phyloP scores from a whole-genome alignment of 2,329 filamentous ascomycete genomes.

The Piedraia hortae region DNA sequence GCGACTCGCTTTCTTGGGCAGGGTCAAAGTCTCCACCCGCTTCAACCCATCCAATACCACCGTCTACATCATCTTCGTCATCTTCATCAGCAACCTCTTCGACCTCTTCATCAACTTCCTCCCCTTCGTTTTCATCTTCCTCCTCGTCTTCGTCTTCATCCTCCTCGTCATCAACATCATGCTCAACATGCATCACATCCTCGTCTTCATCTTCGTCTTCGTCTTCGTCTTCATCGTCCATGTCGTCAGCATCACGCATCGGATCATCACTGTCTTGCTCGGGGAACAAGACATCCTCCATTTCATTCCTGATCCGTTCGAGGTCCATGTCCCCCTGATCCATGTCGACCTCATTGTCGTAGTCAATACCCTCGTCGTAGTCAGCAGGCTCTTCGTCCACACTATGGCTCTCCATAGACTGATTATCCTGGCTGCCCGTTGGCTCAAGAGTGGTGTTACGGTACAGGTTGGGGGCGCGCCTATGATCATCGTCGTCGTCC shows the following conservation, averaged over 20 bases:
- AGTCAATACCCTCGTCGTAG: slow-evolving; percentile 81
- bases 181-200: slow-evolving; percentile 27
- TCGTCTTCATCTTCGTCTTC: slow-evolving; percentile 35
- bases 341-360: slow-evolving; percentile 76
- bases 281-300: slow-evolving; percentile 42
- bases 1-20: no score
- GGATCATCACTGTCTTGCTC: slow-evolving; percentile 30
- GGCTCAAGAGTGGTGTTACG: slow-evolving; percentile 84
- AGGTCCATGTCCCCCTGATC: slow-evolving; percentile 64
- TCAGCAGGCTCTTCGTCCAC: slow-evolving; percentile 39
- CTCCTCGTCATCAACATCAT: slow-evolving; percentile 32
- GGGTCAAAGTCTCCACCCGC: no score
- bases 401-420: slow-evolving; percentile 41
- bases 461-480: slow-evolving; percentile 91
- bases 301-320: slow-evolving; percentile 53
- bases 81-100: slow-evolving; percentile 22
- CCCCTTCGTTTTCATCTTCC: slow-evolving; percentile 27
- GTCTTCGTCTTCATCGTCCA: slow-evolving; percentile 64
- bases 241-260: no score
- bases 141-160: slow-evolving; percentile 29
- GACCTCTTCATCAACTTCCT: slow-evolving; percentile 31
- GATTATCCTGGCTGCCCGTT: slow-evolving; percentile 53
- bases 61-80: slow-evolving; percentile 16
- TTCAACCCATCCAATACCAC: no score
- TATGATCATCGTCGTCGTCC: slow-evolving; percentile 30